Base-by-base conservation (phyloP, 306 rosid species). In the Rosa chinensis region DNA sequence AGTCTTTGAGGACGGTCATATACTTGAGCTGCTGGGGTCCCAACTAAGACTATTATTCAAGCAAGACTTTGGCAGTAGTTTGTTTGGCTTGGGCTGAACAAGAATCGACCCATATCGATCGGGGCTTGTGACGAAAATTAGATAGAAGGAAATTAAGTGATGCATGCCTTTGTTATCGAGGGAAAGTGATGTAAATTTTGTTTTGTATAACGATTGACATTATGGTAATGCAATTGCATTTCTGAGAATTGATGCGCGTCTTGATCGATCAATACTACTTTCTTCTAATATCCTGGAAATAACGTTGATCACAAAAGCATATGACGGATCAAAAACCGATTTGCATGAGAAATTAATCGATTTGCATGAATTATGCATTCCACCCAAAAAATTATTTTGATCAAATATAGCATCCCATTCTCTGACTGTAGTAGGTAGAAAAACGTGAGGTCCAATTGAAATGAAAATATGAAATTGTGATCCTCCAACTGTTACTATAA, bases 1-100 rank as follows among this genome's bases (percentile, higher is more conserved):
- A 84, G 66, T 84, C 84, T 6, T 32, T 84, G 37, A 84, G 82
- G 48, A 80, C 77, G 2, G 82, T 84, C 78, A 84, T 84, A 82
- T 84, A 39, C 53, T 62, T 84, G 59, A 84, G 80, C 75, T 84
- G 87, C 52, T 84, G 82, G 87, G 85, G 80, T 62, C 87, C 87
- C 35, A 18, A 59, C 18, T 10, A 42, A 2, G 10, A 18, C 43
- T 0, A 14, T 2, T 16, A 8, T 37, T 37, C 70, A 16, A 5
- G 45, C 47, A 37, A 25, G 25, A 25, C 25, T 25, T 25, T 25
- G 25, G 25, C 25, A 25, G 25, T 25, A 25, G 25, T 25, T 25
- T 25, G 25, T 25, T 35, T 6, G 23, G 47, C 47, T 37, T 68
- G 72, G 50, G 35, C 52, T 68, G 10, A 50, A 13, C 59, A 13